Conservation (phyloP, 2,329 filamentous ascomycete species). For the Cylindrodendrum hubeiense region DNA sequence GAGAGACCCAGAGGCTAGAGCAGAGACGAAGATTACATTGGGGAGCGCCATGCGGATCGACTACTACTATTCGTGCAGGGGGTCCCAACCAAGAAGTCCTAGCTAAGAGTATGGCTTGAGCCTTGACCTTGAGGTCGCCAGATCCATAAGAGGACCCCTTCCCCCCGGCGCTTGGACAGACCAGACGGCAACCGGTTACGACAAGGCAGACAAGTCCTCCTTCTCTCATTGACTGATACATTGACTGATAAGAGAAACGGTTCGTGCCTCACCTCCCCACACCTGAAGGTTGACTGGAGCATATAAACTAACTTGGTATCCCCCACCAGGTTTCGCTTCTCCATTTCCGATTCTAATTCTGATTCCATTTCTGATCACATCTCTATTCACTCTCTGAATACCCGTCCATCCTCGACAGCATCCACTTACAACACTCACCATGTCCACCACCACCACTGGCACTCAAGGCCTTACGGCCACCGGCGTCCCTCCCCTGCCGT, state of each 20-base stretch:
- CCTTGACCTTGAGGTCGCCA: not conserved
- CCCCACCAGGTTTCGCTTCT: not conserved
- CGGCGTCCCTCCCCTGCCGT: constrained; percentile 53
- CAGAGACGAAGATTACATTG: not conserved
- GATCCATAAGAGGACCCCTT: constrained; percentile 6
- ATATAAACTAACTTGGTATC: constrained; percentile 1
- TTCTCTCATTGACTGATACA: no score
- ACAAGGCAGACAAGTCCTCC: constrained; percentile 2
- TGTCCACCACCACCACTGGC: constrained; percentile 17
- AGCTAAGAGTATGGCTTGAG: not conserved
- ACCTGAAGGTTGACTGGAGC: not conserved
- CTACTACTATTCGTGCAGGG: not conserved
- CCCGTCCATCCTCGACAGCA: not conserved
- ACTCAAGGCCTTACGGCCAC: constrained; percentile 49
- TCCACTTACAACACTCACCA: constrained; percentile 5
- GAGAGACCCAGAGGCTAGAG: not conserved
- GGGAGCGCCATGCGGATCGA: not conserved
- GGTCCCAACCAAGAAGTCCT: not conserved
- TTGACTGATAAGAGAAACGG: not conserved
- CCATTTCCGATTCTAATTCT: no score
- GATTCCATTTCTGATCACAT: not conserved
- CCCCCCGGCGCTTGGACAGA: not conserved
- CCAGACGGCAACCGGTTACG: not conserved
- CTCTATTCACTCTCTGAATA: not conserved
- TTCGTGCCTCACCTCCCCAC: not conserved